Evolutionary conservation across 2,329 filamentous ascomycete genomes (phyloP).

Genomic region (Venturiaceae sp.): DNA sequence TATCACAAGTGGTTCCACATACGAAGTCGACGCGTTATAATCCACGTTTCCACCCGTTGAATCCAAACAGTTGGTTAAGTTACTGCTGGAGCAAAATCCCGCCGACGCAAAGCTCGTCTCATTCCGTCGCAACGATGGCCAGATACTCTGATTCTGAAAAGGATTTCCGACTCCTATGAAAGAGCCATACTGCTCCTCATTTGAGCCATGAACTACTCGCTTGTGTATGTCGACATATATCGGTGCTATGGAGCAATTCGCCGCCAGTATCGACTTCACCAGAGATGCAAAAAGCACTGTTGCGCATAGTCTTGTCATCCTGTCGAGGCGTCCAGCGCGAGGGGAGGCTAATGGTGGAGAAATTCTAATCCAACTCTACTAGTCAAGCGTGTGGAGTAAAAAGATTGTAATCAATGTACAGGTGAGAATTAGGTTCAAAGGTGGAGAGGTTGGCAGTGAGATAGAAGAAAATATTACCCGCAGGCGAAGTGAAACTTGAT

Average conservation of each 20-base stretch:
- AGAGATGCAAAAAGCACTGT: slow-evolving; percentile 24
- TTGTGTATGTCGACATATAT: slow-evolving; percentile 36
- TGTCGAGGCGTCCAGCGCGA: slow-evolving; percentile 9
- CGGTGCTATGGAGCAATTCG: slow-evolving; percentile 27
- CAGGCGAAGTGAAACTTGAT: not conserved
- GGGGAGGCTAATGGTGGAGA: not conserved
- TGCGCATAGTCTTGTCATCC: slow-evolving; percentile 19
- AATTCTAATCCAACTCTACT: not conserved
- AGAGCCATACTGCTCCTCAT: slow-evolving; percentile 31
- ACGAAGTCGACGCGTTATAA: slow-evolving; percentile 21
- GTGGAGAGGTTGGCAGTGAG: not conserved
- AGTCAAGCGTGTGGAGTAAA: not conserved
- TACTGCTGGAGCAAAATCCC: slow-evolving; percentile 25
- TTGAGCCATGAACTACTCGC: slow-evolving; percentile 29
- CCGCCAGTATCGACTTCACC: slow-evolving; percentile 19
- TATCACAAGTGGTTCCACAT: slow-evolving; percentile 2
- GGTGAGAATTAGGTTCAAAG: not conserved
- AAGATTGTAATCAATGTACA: not conserved
- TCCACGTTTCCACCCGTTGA: slow-evolving; percentile 26
- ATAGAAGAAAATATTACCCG: not conserved
- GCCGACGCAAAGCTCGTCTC: slow-evolving; percentile 28
- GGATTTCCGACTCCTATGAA: slow-evolving; percentile 33
- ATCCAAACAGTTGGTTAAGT: slow-evolving; percentile 21
- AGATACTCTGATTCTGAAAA: slow-evolving; percentile 34
- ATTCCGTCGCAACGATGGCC: slow-evolving; percentile 32